These are phyloP conservation scores for Erythrobasidium yunnanense DNA, from an alignment of 768 basidiomycete species.

Conservation along the genomic window DNA sequence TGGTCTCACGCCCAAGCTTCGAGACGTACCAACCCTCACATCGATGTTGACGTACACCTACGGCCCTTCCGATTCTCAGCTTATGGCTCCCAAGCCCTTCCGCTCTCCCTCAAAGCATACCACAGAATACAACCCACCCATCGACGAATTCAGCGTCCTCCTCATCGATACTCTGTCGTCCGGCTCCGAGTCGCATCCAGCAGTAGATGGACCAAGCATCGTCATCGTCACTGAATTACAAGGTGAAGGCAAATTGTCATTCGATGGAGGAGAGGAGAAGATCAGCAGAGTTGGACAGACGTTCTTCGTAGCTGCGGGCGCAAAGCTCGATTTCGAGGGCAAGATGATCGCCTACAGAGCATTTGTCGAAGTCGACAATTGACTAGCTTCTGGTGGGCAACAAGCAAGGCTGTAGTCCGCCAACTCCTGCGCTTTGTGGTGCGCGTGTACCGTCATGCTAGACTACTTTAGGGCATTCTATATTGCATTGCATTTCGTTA, in stretches of 20 bases:
- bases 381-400: background rate
- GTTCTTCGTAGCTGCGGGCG: slow-evolving; percentile 67
- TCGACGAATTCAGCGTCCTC: slow-evolving; percentile 84
- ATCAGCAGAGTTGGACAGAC: slow-evolving; percentile 63
- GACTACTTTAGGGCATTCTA: no score
- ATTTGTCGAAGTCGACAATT: slow-evolving; percentile 46
- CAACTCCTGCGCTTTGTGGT: no score
- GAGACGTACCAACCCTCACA: slow-evolving; percentile 84
- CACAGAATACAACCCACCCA: slow-evolving; percentile 75
- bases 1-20: slow-evolving; percentile 88
- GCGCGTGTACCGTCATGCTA: no score
- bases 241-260: slow-evolving; percentile 27
- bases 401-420: no score
- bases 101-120: slow-evolving; percentile 42
- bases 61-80: slow-evolving; percentile 57
- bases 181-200: slow-evolving; percentile 49
- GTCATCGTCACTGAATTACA: slow-evolving; percentile 56
- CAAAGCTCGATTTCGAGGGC: slow-evolving; percentile 49
- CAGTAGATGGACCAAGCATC: slow-evolving; percentile 73
- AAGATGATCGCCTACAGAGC: slow-evolving; percentile 58
- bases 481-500: no score
- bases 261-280: slow-evolving; percentile 36
- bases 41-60: slow-evolving; percentile 74
- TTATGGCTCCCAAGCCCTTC: slow-evolving; percentile 55
- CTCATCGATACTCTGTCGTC: slow-evolving; percentile 47